Evolutionary conservation across 139 green algal species (phyloP), one percentile per base, ranked within the genome.

Genomic region (Picochlorum sp.): DNA sequence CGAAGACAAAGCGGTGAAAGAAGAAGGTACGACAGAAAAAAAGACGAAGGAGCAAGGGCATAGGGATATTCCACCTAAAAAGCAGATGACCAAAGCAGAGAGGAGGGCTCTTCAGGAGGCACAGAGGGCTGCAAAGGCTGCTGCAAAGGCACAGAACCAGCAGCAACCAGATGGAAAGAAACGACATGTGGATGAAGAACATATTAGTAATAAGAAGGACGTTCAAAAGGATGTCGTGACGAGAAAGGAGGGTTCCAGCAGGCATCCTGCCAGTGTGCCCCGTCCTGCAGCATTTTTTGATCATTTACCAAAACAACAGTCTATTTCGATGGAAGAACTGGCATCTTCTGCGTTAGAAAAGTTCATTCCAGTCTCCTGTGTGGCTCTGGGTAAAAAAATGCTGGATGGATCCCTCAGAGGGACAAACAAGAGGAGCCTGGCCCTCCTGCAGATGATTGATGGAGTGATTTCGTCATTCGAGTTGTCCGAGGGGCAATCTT

Each of bases 321-420:
- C 13, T 20, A n/a, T 76, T 18, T 70, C 61, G 10, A 16, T 79
- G 30, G 61, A 77, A 30, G 50, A 26, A 20, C 3, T 63, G 1
- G 55, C 57, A 49, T 38, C n/a, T 37, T 47, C 31, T 14, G 59
- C 69, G 6, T 57, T 70, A 45, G 66, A 67, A 2, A 50, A 28
- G 20, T 60, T 23, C 23, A 62, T 90, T n/a, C 86, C 92, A 51
- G 82, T 90, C 11, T 76, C 73, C 0, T 74, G 94, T 13, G 69
- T 92, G 60, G 70, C 86, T 65, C 82, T 97, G 66, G 91, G 87
- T 9, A 71, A 96, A 68, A 63, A 69, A 1, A 95, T 89, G 61
- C 81, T 84, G 6, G 82, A 91, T 38, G 84, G 90, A 30, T 81
- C 55, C 31, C 73, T 97, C 47, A 65, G 50, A 2, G 91, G 91